phyloP scores from a whole-genome alignment of 2,329 filamentous ascomycete genomes.

The Arthrobotrys sinensis region DNA sequence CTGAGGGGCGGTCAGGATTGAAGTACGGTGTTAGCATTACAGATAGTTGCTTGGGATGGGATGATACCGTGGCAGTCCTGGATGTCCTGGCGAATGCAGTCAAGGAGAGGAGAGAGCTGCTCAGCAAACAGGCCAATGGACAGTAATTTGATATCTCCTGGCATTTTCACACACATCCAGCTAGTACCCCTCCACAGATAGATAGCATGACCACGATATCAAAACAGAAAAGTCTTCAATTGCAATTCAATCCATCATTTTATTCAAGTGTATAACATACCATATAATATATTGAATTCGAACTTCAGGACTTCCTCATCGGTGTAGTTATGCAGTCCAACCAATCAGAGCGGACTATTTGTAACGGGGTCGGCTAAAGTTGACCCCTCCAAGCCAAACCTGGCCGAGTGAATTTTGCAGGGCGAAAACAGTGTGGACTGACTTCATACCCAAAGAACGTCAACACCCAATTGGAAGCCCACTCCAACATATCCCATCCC shows the following conservation, averaged over 20 bases:
- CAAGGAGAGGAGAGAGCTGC: constrained; percentile 76
- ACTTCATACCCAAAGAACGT: constrained; percentile 51
- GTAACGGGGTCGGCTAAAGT: constrained; percentile 58
- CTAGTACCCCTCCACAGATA: not conserved
- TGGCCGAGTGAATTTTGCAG: constrained; percentile 58
- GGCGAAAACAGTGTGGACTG: constrained; percentile 46
- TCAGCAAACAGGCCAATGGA: constrained; percentile 60
- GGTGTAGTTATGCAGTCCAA: too few species aligned
- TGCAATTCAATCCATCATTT: constrained; percentile 2
- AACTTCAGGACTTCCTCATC: too few species aligned
- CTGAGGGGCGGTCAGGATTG: constrained; percentile 82
- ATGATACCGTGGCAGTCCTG: constrained; percentile 72
- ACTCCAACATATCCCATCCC: constrained; percentile 32
- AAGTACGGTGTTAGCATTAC: constrained; percentile 95
- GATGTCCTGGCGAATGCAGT: constrained; percentile 90
- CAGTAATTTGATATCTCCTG: constrained; percentile 15
- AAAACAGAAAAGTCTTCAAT: not conserved
- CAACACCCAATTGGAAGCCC: constrained; percentile 40
- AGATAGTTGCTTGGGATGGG: constrained; percentile 94
- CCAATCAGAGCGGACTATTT: constrained; percentile 55
- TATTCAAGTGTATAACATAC: not conserved
- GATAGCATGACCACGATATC: not conserved
- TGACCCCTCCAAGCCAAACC: constrained; percentile 52
- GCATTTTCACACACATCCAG: not conserved
- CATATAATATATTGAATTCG: too few species aligned